Conservation (phyloP, 345 rosid genomes). For the Populus nigra region DNA sequence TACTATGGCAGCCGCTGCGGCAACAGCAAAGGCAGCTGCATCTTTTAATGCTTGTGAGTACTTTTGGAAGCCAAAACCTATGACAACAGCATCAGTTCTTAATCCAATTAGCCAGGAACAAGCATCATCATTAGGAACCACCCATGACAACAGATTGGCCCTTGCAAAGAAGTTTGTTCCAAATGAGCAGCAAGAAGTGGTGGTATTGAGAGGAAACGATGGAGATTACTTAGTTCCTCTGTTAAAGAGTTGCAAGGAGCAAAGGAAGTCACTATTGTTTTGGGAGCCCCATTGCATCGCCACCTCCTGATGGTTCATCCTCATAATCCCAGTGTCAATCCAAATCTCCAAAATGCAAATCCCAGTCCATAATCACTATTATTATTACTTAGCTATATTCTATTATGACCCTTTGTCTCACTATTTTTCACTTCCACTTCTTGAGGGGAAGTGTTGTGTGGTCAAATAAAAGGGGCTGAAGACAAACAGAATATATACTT, state of each 20-base stretch:
- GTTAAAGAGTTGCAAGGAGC: constrained; percentile 67
- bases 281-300: constrained; percentile 76
- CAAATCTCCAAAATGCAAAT: not conserved
- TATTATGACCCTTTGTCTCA: constrained; percentile 15
- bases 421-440: constrained; percentile 29
- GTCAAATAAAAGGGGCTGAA: constrained; percentile 34
- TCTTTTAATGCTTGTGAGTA: constrained; percentile 64
- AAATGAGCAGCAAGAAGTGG: constrained; percentile 26
- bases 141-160: constrained; percentile 10
- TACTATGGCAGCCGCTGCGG: constrained; percentile 12
- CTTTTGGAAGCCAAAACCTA: constrained; percentile 52
- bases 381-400: constrained; percentile 2
- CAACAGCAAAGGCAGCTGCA: constrained; percentile 29
- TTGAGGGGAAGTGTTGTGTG: constrained; percentile 30
- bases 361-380: not conserved
- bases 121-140: constrained; percentile 2
- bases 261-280: constrained; percentile 59
- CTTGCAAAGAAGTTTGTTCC: constrained; percentile 21
- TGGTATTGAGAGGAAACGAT: constrained; percentile 26
- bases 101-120: constrained; percentile 18
- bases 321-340: not conserved
- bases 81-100: not conserved
- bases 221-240: constrained; percentile 35
- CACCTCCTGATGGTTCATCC: constrained; percentile 42
- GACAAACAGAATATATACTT: constrained; percentile 19